A percentile compares a stretch with the other conserved stretches of the same genome.
Conservation (phyloP, 495 filamentous ascomycete genomes). For the Neurospora sp. region DNA sequence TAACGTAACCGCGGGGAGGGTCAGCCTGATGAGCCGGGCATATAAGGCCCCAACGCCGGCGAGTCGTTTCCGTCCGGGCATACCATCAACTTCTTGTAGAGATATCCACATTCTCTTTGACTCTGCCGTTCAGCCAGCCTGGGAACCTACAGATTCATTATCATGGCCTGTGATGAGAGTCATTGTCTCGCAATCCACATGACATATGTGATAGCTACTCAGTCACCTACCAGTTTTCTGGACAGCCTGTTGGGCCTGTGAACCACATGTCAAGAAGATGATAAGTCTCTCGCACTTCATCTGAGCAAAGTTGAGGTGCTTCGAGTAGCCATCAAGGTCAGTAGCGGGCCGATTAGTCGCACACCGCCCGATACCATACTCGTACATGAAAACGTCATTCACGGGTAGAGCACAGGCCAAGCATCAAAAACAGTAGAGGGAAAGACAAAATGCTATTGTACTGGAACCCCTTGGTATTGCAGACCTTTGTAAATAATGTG, state of each 20-base stretch:
- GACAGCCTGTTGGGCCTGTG: neutral
- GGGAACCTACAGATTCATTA: neutral
- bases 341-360: neutral
- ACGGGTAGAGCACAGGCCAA: neutral
- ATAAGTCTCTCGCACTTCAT: neutral
- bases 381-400: neutral
- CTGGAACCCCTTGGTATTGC: neutral
- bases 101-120: neutral
- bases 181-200: neutral
- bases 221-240: neutral
- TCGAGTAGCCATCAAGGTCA: neutral
- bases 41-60: neutral
- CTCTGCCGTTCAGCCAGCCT: neutral
- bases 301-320: neutral
- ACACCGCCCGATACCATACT: neutral
- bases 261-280: neutral
- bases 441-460: neutral
- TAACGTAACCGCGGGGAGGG: neutral
- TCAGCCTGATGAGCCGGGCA: neutral
- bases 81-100: neutral
- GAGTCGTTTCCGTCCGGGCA: neutral
- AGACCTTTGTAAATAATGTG: neutral
- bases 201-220: neutral
- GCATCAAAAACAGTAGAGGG: neutral
- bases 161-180: neutral